A percentile compares a stretch with the other conserved stretches of the same genome.
Evolutionary conservation across 1,139 yeast genomes (phyloP).

Genomic region (Taiozyma sp.): DNA sequence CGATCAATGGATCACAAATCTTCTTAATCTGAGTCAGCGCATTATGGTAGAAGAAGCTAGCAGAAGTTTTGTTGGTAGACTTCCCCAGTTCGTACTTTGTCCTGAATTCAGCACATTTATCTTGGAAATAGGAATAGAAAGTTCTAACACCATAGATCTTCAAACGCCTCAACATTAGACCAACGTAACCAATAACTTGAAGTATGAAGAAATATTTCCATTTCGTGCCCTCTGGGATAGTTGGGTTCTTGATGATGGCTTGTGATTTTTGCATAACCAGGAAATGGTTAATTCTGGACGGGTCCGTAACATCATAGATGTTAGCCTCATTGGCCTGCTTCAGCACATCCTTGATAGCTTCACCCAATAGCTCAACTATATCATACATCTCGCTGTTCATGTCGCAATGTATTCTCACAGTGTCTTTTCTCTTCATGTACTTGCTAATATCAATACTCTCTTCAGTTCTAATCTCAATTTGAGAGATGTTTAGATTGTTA

Average conservation of each 20-base stretch:
- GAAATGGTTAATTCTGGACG: constrained; percentile 66
- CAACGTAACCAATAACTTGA: constrained; percentile 67
- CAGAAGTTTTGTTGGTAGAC: constrained; percentile 52
- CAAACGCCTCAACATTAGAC: constrained; percentile 63
- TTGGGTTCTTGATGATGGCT: constrained; percentile 45
- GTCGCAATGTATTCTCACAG: constrained; percentile 55
- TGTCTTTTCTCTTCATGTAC: constrained; percentile 69
- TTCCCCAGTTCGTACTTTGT: constrained; percentile 46
- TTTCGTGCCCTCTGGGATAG: constrained; percentile 60
- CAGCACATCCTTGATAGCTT: constrained; percentile 63
- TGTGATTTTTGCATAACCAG: constrained; percentile 68
- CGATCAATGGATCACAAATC: constrained; percentile 40
- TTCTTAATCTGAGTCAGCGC: constrained; percentile 41
- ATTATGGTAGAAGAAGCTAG: constrained; percentile 52
- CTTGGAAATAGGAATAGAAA: constrained; percentile 61
- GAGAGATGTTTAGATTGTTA: constrained; percentile 65
- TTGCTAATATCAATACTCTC: constrained; percentile 73
- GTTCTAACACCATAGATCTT: constrained; percentile 81
- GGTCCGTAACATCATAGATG: constrained; percentile 59
- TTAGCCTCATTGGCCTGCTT: constrained; percentile 59
- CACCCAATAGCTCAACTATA: constrained; percentile 46
- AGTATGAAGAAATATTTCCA: constrained; percentile 64
- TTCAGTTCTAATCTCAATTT: constrained; percentile 84
- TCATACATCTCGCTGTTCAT: constrained; percentile 49
- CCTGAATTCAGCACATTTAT: constrained; percentile 54